A percentile compares a stretch with the other conserved stretches of the same genome.
These are phyloP conservation scores for Ochetophila trinervis DNA, from an alignment of 306 rosid genomes.

Conservation along the genomic window DNA sequence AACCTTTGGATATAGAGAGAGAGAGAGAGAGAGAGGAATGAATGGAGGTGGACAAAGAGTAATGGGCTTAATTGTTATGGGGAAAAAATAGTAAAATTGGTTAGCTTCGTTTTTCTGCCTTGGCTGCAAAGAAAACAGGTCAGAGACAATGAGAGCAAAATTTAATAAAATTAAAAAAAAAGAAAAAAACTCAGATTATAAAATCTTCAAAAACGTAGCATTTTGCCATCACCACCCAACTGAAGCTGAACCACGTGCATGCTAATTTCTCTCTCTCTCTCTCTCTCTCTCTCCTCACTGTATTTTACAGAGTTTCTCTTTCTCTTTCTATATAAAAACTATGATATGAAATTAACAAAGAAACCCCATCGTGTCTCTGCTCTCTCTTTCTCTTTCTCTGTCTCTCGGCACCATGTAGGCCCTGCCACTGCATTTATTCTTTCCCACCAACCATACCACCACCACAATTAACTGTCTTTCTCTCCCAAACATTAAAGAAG, in stretches of 20 bases:
- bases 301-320: slow-evolving; percentile 3
- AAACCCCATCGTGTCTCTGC: slow-evolving; percentile 16
- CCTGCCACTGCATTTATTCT: slow-evolving; percentile 70
- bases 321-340: neutral
- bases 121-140: slow-evolving; percentile 69
- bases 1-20: slow-evolving; percentile 26
- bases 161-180: slow-evolving; percentile 34
- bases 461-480: slow-evolving; percentile 20
- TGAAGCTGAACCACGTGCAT: slow-evolving; percentile 76
- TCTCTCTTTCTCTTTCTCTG: slow-evolving; percentile 14
- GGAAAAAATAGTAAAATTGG: slow-evolving; percentile 34
- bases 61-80: slow-evolving; percentile 39
- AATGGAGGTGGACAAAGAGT: slow-evolving; percentile 25
- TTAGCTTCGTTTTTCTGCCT: slow-evolving; percentile 37
- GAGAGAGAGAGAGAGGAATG: slow-evolving; percentile 27
- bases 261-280: slow-evolving; percentile 19
- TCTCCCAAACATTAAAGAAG: slow-evolving; percentile 15
- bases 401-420: slow-evolving; percentile 41
- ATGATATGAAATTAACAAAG: slow-evolving; percentile 21
- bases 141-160: slow-evolving; percentile 47
- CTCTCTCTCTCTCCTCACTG: slow-evolving; percentile 4
- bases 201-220: slow-evolving; percentile 31
- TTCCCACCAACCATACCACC: slow-evolving; percentile 52
- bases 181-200: neutral
- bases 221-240: slow-evolving; percentile 56